phyloP scores from a whole-genome alignment of 208 protist species.

The Trypanosoma rangeli region DNA sequence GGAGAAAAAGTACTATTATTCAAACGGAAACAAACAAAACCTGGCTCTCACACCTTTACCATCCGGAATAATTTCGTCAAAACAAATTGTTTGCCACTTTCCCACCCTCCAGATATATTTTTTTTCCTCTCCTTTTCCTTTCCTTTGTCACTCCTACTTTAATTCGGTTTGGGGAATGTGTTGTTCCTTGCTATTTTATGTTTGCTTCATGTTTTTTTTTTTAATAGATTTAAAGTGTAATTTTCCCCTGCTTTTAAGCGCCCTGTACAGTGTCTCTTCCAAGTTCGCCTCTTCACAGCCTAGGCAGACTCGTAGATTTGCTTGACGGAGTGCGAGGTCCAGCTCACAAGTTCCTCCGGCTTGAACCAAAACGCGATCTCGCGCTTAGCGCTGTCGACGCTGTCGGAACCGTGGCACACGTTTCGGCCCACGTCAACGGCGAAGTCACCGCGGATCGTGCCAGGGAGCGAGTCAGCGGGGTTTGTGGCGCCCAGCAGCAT shows the following conservation, averaged over 20 bases:
- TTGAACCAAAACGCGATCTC: slow-evolving; percentile 98
- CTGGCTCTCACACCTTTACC: no score
- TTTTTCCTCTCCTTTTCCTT: slow-evolving; percentile 1
- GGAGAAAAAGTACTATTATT: no score
- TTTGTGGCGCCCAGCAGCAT: slow-evolving; percentile 96
- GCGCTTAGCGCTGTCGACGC: slow-evolving; percentile 90
- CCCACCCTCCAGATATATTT: not conserved
- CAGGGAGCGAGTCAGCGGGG: slow-evolving; percentile 90
- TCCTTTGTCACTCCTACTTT: no score
- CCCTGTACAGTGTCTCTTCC: not conserved
- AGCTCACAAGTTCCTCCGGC: slow-evolving; percentile 82
- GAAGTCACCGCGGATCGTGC: slow-evolving; percentile 97
- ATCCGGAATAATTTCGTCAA: no score
- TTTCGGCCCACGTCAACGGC: slow-evolving; percentile 95
- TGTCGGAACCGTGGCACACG: slow-evolving; percentile 97
- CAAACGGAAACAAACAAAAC: no score
- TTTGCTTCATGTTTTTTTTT: no score
- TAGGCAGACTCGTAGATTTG: slow-evolving; percentile 86
- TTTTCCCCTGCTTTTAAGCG: not conserved
- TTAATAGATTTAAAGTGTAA: not conserved
- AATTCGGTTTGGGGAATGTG: no score
- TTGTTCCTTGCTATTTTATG: no score
- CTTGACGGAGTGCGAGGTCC: slow-evolving; percentile 70
- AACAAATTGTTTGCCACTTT: not conserved
- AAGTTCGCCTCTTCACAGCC: not conserved